Percentiles rank a stretch among this genome's conserved stretches.
Evolutionary conservation across 495 filamentous ascomycete species (phyloP).

Genomic region (Cryomyces antarcticus): DNA sequence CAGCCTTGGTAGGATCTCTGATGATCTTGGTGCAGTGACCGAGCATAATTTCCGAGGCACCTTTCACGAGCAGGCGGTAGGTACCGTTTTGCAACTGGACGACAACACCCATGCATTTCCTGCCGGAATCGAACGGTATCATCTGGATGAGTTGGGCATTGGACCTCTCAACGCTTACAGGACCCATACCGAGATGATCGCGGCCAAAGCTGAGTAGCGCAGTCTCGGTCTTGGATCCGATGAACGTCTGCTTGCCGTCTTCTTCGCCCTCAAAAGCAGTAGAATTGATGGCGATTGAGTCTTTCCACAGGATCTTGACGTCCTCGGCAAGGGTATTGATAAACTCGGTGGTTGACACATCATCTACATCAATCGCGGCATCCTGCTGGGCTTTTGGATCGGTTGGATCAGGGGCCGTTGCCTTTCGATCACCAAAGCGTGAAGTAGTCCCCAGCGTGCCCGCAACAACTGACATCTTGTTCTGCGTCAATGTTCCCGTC

Average conservation of each 20-base stretch:
- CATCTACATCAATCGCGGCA: constrained; percentile 15
- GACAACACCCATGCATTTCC: constrained; percentile 50
- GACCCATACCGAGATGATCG: constrained; percentile 42
- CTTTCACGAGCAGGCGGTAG: constrained; percentile 47
- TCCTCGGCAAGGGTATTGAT: constrained; percentile 30
- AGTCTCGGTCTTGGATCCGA: constrained; percentile 58
- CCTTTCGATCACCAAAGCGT: constrained; percentile 27
- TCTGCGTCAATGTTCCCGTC: constrained; percentile 75
- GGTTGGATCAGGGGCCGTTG: constrained; percentile 3
- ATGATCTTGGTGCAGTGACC: constrained; percentile 42
- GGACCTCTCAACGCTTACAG: constrained; percentile 32
- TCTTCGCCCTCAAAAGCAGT: constrained; percentile 45
- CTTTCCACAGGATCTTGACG: constrained; percentile 30
- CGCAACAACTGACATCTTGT: constrained; percentile 50
- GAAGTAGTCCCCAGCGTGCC: constrained; percentile 34
- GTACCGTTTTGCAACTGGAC: constrained; percentile 33
- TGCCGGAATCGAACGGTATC: constrained; percentile 45
- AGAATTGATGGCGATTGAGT: constrained; percentile 45
- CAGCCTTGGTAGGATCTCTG: constrained; percentile 42
- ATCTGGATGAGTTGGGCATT: constrained; percentile 41
- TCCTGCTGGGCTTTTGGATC: background rate
- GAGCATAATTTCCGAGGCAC: constrained; percentile 51
- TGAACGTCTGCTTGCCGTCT: constrained; percentile 29
- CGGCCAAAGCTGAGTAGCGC: constrained; percentile 40
- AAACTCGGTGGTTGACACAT: constrained; percentile 36